These are phyloP conservation scores for Candida labiduridarum DNA, from an alignment of 1,139 yeast genomes.

Conservation along the genomic window DNA sequence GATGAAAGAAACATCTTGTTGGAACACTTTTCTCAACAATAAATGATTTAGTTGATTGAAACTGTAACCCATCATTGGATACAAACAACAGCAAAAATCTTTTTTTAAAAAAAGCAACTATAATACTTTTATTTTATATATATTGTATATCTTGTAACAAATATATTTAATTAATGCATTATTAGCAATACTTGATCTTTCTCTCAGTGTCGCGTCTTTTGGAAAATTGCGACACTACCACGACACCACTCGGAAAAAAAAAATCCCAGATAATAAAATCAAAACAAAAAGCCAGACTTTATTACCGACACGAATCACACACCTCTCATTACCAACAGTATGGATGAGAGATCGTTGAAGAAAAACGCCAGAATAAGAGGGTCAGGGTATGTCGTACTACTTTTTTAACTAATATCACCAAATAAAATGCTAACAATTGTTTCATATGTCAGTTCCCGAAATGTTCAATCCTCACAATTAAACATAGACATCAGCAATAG, in stretches of 20 bases:
- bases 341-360: slow-evolving; percentile 22
- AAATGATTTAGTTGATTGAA: slow-evolving; percentile 26
- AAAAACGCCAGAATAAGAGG: slow-evolving; percentile 40
- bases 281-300: background rate
- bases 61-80: no score
- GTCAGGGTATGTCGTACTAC: slow-evolving; percentile 48
- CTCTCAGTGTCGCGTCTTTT: background rate
- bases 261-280: background rate
- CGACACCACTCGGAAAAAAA: background rate
- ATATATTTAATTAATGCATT: background rate
- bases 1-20: slow-evolving; percentile 96
- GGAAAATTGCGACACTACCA: background rate
- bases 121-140: background rate
- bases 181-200: background rate
- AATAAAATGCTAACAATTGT: slow-evolving; percentile 11
- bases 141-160: slow-evolving; percentile 1
- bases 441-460: slow-evolving; percentile 10
- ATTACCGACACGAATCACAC: background rate
- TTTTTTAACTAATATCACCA: background rate
- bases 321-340: background rate
- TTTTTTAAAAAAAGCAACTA: background rate
- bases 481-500: background rate
- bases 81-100: background rate
- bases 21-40: slow-evolving; percentile 94
- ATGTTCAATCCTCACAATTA: slow-evolving; percentile 10